A percentile compares a stretch with the other conserved stretches of the same genome.
Conservation (phyloP, 2,329 filamentous ascomycete species). For the Fusarium denticulatum region DNA sequence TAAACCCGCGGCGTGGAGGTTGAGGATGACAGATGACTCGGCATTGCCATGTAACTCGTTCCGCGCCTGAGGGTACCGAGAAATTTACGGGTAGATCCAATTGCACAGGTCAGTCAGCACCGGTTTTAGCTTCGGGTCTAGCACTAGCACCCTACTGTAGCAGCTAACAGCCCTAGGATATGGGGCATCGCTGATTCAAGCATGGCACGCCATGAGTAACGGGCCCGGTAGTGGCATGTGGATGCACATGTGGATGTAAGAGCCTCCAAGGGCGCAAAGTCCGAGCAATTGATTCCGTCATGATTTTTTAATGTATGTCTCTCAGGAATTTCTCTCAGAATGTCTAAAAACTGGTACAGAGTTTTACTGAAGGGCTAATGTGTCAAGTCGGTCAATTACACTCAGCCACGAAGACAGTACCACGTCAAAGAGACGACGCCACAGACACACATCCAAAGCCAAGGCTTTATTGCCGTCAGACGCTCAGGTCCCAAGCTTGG, state of each 20-base stretch:
- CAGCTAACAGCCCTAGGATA: conserved; percentile 26
- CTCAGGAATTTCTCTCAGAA: background rate
- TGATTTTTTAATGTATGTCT: background rate
- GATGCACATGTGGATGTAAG: conserved; percentile 3
- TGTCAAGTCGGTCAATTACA: background rate
- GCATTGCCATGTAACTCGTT: conserved; percentile 16
- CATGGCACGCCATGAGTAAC: conserved; percentile 6
- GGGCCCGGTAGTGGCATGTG: conserved; percentile 21
- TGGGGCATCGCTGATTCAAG: conserved; percentile 13
- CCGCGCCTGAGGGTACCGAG: conserved; percentile 13
- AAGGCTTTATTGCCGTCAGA: conserved; percentile 20
- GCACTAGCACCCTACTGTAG: conserved; percentile 4
- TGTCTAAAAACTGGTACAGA: background rate
- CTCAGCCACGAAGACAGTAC: conserved; percentile 1
- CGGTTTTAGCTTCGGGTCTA: conserved; percentile 27
- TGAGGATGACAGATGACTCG: conserved; percentile 30
- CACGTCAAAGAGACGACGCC: conserved; percentile 6
- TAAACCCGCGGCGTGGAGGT: conserved; percentile 18
- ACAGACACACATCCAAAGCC: conserved; percentile 7
- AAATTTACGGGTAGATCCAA: conserved; percentile 4
- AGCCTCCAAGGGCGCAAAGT: conserved; percentile 6
- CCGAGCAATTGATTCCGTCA: conserved; percentile 13
- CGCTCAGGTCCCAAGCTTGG: conserved; percentile 27
- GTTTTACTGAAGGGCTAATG: background rate
- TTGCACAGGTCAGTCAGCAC: background rate